Conservation (phyloP, 1,284 basidiomycete genomes). For the Cutaneotrichosporon sp. region DNA sequence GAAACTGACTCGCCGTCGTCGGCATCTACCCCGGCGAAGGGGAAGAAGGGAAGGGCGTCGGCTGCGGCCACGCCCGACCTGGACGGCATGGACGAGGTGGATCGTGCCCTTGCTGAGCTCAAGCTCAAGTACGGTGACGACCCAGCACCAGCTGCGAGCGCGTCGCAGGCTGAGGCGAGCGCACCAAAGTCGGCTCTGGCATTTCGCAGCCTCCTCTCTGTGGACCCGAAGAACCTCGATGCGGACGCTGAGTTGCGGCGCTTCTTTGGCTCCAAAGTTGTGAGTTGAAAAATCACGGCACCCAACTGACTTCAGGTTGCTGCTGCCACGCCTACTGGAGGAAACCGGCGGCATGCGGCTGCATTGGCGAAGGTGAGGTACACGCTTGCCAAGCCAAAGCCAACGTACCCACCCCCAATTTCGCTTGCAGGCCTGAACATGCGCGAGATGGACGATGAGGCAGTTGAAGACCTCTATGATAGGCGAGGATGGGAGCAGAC, state of each 20-base stretch:
- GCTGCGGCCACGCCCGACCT: constrained; percentile 25
- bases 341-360: constrained; percentile 26
- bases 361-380: constrained; percentile 30
- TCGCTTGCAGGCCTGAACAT: constrained; percentile 59
- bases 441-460: constrained; percentile 57
- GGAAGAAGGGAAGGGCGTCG: constrained; percentile 50
- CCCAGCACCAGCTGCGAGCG: neutral
- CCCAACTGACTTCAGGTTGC: constrained; percentile 24
- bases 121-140: constrained; percentile 56
- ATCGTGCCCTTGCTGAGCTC: constrained; percentile 73
- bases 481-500: constrained; percentile 51
- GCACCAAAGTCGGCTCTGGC: constrained; percentile 20
- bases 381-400: constrained; percentile 44
- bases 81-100: constrained; percentile 69
- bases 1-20: constrained; percentile 14
- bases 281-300: constrained; percentile 46
- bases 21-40: constrained; percentile 47
- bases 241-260: constrained; percentile 79
- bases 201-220: constrained; percentile 59
- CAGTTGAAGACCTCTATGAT: constrained; percentile 52
- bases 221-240: constrained; percentile 73
- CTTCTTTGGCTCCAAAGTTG: constrained; percentile 86
- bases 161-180: constrained; percentile 3
- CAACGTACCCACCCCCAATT: constrained; percentile 49
- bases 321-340: constrained; percentile 24